A percentile compares a stretch with the other conserved stretches of the same genome.
These are phyloP conservation scores for Microdochium nivale DNA, from an alignment of 2,329 filamentous ascomycete genomes.

Conservation along the genomic window DNA sequence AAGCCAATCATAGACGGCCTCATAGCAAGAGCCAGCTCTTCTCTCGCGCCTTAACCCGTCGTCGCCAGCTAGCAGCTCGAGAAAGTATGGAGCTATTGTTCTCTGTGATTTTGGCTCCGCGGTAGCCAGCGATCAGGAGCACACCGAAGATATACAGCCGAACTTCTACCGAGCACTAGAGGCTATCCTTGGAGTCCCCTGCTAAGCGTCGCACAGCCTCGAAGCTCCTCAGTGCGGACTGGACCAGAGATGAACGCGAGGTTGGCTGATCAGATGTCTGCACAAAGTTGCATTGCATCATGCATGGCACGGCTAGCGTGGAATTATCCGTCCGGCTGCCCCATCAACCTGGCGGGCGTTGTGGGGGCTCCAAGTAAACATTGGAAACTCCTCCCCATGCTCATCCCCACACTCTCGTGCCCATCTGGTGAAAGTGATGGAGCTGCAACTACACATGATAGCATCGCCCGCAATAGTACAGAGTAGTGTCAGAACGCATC, in stretches of 20 bases:
- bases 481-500: neutral
- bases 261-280: neutral
- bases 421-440: neutral
- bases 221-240: conserved; percentile 18
- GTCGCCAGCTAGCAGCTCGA: conserved; percentile 26
- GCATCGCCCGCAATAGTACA: neutral
- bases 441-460: neutral
- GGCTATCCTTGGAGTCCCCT: conserved; percentile 32
- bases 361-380: neutral
- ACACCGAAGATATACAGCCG: conserved; percentile 28
- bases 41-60: too few species aligned
- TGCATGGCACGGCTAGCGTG: too few species aligned
- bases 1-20: too few species aligned
- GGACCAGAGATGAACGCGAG: conserved; percentile 12
- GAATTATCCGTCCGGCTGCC: neutral
- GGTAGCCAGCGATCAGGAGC: conserved; percentile 22
- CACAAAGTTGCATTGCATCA: too few species aligned
- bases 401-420: neutral
- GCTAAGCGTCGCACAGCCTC: conserved; percentile 18
- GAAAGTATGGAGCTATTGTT: conserved; percentile 21
- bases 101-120: conserved; percentile 43
- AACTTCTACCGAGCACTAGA: conserved; percentile 32
- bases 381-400: neutral
- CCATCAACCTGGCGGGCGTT: neutral
- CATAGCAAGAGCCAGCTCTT: too few species aligned